Conservation (phyloP, 2,329 filamentous ascomycete species). For the Aspergillus hiratsukae region DNA sequence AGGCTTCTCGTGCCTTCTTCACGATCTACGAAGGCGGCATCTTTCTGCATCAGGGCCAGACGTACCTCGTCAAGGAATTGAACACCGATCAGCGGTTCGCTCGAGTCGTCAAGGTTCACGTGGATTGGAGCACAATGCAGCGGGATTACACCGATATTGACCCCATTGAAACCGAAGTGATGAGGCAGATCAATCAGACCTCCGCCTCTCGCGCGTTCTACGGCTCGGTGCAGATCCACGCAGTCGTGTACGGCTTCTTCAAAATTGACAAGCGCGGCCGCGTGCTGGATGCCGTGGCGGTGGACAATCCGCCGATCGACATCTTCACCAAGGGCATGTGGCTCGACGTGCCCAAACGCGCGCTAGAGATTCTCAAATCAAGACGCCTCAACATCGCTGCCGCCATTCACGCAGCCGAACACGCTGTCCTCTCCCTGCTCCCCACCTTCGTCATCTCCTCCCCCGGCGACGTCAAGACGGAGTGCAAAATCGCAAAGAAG, state of each 20-base stretch:
- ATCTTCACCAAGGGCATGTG: slow-evolving; percentile 86
- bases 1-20: slow-evolving; percentile 90
- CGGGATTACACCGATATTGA: slow-evolving; percentile 93
- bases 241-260: slow-evolving; percentile 94
- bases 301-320: slow-evolving; percentile 88
- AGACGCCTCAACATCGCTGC: slow-evolving; percentile 75
- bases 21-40: slow-evolving; percentile 96
- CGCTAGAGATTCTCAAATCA: slow-evolving; percentile 71
- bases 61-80: slow-evolving; percentile 88
- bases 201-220: slow-evolving; percentile 72
- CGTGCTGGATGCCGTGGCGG: slow-evolving; percentile 85
- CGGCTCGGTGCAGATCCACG: slow-evolving; percentile 77
- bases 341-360: slow-evolving; percentile 79
- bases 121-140: slow-evolving; percentile 92
- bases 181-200: slow-evolving; percentile 59
- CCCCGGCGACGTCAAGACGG: slow-evolving; percentile 87
- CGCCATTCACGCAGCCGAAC: slow-evolving; percentile 91
- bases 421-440: slow-evolving; percentile 80
- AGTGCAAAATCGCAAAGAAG: slow-evolving; percentile 85
- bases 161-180: slow-evolving; percentile 84
- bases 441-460: slow-evolving; percentile 87
- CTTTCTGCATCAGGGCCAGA: slow-evolving; percentile 92
- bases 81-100: slow-evolving; percentile 75
- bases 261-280: slow-evolving; percentile 84
- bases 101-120: slow-evolving; percentile 80